A percentile compares a stretch with the other conserved stretches of the same genome.
Evolutionary conservation across 2,329 filamentous ascomycete species (phyloP).

Genomic region (Ceratocystis colombiana): DNA sequence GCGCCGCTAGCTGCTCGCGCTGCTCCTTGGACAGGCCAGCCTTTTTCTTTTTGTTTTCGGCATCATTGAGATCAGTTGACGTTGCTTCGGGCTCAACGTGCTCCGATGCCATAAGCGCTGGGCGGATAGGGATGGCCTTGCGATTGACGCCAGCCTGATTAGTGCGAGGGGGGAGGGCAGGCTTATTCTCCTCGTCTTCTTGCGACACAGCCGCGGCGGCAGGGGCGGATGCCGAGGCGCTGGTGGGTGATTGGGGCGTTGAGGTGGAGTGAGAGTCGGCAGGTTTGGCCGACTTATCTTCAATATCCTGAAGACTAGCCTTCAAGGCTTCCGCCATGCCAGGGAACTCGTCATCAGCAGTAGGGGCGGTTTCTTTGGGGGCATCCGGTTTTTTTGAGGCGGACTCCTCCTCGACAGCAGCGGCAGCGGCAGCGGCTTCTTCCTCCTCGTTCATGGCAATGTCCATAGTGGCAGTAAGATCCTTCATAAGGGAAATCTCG

Average conservation of each 20-base stretch:
- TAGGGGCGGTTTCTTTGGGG: constrained; percentile 32
- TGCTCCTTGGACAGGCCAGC: constrained; percentile 80
- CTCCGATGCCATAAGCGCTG: constrained; percentile 72
- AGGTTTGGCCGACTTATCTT: constrained; percentile 25
- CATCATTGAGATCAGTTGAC: constrained; percentile 55
- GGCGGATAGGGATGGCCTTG: constrained; percentile 61
- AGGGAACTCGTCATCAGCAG: constrained; percentile 43
- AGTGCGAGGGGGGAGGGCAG: constrained; percentile 15
- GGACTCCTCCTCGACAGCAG: constrained; percentile 34
- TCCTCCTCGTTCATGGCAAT: constrained; percentile 79
- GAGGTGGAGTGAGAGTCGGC: constrained; percentile 27
- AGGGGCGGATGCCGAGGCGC: constrained; percentile 36
- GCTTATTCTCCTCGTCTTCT: neutral
- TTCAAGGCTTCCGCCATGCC: constrained; percentile 48
- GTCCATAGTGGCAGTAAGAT: constrained; percentile 95
- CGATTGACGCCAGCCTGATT: constrained; percentile 31
- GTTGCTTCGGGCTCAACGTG: constrained; percentile 61
- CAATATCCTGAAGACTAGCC: constrained; percentile 42
- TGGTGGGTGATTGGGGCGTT: constrained; percentile 27
- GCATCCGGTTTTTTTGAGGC: constrained; percentile 37
- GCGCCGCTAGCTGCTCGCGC: constrained; percentile 77
- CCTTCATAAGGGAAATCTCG: constrained; percentile 97
- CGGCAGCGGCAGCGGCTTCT: constrained; percentile 51
- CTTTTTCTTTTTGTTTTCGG: constrained; percentile 68
- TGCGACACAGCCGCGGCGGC: constrained; percentile 12